A percentile compares a stretch with the other conserved stretches of the same genome.
These are phyloP conservation scores for Collybiopsis luxurians DNA, from an alignment of 768 basidiomycete genomes.

Conservation along the genomic window DNA sequence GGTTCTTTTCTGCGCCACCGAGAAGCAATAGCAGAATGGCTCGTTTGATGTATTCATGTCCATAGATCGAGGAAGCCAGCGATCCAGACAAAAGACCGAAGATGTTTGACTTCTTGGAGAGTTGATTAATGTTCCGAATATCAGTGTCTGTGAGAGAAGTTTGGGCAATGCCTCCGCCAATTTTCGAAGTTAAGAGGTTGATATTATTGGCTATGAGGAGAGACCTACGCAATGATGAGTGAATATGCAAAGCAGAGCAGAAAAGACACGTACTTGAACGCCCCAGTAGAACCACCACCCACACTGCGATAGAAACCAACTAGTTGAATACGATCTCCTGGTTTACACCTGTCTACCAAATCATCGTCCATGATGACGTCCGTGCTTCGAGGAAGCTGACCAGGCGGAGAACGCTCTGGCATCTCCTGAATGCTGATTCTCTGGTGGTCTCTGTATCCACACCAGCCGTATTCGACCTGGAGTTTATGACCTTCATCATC, in stretches of 20 bases:
- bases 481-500: conserved; percentile 88
- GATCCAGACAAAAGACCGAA: conserved; percentile 90
- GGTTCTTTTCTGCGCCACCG: conserved; percentile 96
- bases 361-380: conserved; percentile 97
- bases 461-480: conserved; percentile 90
- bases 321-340: conserved; percentile 95
- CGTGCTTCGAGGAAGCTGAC: conserved; percentile 93
- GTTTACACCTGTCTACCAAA: conserved; percentile 95
- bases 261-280: conserved; percentile 79
- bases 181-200: conserved; percentile 90
- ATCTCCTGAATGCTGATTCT: conserved; percentile 98
- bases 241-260: conserved; percentile 8
- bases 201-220: conserved; percentile 94
- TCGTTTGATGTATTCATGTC: conserved; percentile 93
- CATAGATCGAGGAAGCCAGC: conserved; percentile 95
- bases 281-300: conserved; percentile 84
- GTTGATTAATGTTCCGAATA: conserved; percentile 93
- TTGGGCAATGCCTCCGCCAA: conserved; percentile 93
- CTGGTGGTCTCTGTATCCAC: conserved; percentile 94
- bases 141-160: conserved; percentile 89
- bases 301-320: conserved; percentile 94
- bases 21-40: conserved; percentile 91
- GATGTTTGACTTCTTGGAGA: conserved; percentile 83
- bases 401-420: conserved; percentile 98
- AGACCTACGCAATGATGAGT: conserved; percentile 52